Evolutionary conservation across 1,284 basidiomycete species (phyloP), one percentile per base, ranked within the genome.

Genomic region (Fomitopsis betulina): DNA sequence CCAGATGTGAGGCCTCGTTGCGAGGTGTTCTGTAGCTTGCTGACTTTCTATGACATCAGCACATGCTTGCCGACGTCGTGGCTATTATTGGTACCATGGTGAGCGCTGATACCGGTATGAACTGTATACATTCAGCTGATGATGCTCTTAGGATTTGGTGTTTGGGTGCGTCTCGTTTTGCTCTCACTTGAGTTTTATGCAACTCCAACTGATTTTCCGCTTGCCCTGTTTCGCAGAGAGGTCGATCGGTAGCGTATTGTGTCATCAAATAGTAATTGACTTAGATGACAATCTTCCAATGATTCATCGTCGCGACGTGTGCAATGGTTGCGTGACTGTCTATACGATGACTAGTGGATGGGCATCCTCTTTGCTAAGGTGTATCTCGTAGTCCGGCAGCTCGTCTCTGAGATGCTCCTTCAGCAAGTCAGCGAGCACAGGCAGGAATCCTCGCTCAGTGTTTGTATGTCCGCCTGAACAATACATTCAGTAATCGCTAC

Each of bases 41-140:
- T 66, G 75, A 52, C 77, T 67, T 59, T 57, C 59, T 59, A 43
- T 63, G 17, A 67, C 67, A 70, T 56, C 73, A 95, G 85, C 90
- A 93, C 74, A 91, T 90, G 84, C 78, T 96, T 62, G 93, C 94
- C 12, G 94, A 96, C 69, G 93, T 89, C 43, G 94, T 96, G 53
- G 87, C 94, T 55, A 90, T 96, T 68, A 95, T 96, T 69, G 94
- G 94, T 72, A 96, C 94, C 56, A 95, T 96, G 93, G 92, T 86
- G 69, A 63, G 83, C 74, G 55, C 58, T 17, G 43, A 37, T 37
- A 27, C 42, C 33, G 42, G 33, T 57, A 43, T 59, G 40, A 50
- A 53, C 32, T 54, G 39, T 42, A 3, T 25, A 12, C 19, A 30
- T 37, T 25, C 32, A 75, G 64, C 65, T 68, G 61, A 61, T 49